Evolutionary conservation across 2,329 filamentous ascomycete species (phyloP).

Genomic region (Penicillium nordicum): DNA sequence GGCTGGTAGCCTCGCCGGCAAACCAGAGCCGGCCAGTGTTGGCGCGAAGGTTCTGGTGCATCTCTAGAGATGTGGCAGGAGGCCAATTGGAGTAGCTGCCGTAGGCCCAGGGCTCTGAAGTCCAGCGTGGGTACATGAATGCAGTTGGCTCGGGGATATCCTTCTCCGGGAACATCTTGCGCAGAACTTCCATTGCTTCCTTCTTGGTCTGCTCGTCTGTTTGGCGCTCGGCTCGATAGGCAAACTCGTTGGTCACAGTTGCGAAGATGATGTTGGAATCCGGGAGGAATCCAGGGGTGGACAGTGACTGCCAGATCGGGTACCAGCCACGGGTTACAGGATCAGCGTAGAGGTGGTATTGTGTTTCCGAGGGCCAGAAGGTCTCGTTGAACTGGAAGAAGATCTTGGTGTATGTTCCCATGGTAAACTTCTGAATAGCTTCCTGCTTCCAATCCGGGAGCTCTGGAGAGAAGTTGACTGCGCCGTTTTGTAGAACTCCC

Average conservation of each 20-base stretch:
- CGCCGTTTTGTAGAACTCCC: conserved; percentile 63
- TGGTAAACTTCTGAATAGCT: conserved; percentile 62
- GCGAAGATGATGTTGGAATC: conserved; percentile 64
- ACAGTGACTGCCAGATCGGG: conserved; percentile 63
- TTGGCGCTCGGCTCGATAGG: conserved; percentile 59
- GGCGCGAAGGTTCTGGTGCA: conserved; percentile 66
- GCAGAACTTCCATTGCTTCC: conserved; percentile 57
- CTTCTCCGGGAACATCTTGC: conserved; percentile 58
- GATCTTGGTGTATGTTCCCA: conserved; percentile 72
- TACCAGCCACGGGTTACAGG: conserved; percentile 51
- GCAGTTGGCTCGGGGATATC: conserved; percentile 57
- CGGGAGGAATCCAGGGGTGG: conserved; percentile 55
- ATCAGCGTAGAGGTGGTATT: conserved; percentile 55
- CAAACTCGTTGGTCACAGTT: conserved; percentile 57
- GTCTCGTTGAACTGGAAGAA: conserved; percentile 66
- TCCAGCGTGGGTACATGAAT: conserved; percentile 63
- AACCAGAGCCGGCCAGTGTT: conserved; percentile 62
- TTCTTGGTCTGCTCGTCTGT: conserved; percentile 55
- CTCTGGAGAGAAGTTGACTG: conserved; percentile 55
- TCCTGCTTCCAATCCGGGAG: conserved; percentile 63
- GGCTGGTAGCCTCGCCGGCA: conserved; percentile 62
- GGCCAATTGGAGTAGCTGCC: conserved; percentile 70
- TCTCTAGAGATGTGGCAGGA: conserved; percentile 58
- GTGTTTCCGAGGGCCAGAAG: conserved; percentile 59
- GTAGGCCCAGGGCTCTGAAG: conserved; percentile 48